Evolutionary conservation across 2,329 filamentous ascomycete species (phyloP).

Genomic region (Talaromyces sp.): DNA sequence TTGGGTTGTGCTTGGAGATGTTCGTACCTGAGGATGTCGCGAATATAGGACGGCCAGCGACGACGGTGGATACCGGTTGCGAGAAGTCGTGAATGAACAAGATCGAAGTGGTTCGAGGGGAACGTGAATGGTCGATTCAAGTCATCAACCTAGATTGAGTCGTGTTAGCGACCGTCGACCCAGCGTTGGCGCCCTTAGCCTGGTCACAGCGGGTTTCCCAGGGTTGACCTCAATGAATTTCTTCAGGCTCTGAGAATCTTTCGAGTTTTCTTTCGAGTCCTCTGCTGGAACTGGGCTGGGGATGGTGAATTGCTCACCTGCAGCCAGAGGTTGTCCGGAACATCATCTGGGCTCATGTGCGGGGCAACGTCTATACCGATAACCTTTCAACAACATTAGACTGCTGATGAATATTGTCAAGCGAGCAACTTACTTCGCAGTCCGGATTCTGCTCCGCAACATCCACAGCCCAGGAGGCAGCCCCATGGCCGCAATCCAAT

Average conservation of each 20-base stretch:
- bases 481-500: constrained; percentile 73
- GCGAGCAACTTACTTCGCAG: constrained; percentile 59
- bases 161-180: constrained; percentile 21
- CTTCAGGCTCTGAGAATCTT: too few relatives aligned
- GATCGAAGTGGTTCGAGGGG: constrained; percentile 71
- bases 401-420: not conserved
- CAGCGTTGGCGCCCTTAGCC: not conserved
- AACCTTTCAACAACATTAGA: constrained; percentile 54
- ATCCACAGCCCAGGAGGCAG: constrained; percentile 70
- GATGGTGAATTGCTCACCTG: constrained; percentile 50
- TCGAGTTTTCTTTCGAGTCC: too few relatives aligned
- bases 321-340: constrained; percentile 68
- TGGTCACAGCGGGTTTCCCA: not conserved
- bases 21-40: constrained; percentile 66
- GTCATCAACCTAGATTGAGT: constrained; percentile 61
- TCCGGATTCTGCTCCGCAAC: constrained; percentile 66
- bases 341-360: constrained; percentile 66
- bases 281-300: too few relatives aligned
- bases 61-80: constrained; percentile 66
- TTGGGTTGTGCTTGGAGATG: not conserved
- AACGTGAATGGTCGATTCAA: constrained; percentile 72
- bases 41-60: constrained; percentile 75
- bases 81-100: constrained; percentile 73
- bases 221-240: too few relatives aligned
- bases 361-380: constrained; percentile 73